Conservation (phyloP, 352 stramenopile genomes). For the Pythium sukuiense region DNA sequence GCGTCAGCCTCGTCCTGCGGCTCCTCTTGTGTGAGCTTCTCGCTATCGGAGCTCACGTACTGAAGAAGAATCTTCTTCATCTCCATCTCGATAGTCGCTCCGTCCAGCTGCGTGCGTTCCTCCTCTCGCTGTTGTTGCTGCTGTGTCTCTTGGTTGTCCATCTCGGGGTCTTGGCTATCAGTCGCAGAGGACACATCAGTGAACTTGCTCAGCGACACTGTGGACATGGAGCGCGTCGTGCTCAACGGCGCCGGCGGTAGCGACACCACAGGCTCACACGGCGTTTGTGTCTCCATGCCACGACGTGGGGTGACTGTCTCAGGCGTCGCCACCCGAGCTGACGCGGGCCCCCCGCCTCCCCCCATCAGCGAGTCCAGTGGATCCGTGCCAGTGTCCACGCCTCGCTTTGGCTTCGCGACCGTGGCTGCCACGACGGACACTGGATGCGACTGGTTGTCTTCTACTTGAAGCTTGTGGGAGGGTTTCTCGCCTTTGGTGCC, state of each 20-base stretch:
- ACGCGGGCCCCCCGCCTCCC: neutral
- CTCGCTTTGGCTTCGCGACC: neutral
- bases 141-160: neutral
- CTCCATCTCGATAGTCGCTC: conserved; percentile 42
- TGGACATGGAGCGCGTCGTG: conserved; percentile 1
- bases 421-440: neutral
- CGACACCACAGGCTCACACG: conserved; percentile 8
- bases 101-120: conserved; percentile 26
- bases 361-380: conserved; percentile 54
- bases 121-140: neutral
- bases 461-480: neutral
- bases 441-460: conserved; percentile 10
- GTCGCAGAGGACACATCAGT: neutral
- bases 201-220: neutral
- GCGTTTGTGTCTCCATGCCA: conserved; percentile 57
- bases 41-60: conserved; percentile 19
- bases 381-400: conserved; percentile 53
- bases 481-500: neutral
- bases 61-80: conserved; percentile 59
- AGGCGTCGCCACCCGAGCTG: neutral
- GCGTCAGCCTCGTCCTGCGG: conserved; percentile 25
- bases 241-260: conserved; percentile 38
- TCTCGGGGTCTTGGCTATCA: conserved; percentile 23
- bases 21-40: conserved; percentile 8
- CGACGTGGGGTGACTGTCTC: conserved; percentile 15